These are phyloP conservation scores for Thelonectria blattea DNA, from an alignment of 2,329 filamentous ascomycete genomes.

Conservation along the genomic window DNA sequence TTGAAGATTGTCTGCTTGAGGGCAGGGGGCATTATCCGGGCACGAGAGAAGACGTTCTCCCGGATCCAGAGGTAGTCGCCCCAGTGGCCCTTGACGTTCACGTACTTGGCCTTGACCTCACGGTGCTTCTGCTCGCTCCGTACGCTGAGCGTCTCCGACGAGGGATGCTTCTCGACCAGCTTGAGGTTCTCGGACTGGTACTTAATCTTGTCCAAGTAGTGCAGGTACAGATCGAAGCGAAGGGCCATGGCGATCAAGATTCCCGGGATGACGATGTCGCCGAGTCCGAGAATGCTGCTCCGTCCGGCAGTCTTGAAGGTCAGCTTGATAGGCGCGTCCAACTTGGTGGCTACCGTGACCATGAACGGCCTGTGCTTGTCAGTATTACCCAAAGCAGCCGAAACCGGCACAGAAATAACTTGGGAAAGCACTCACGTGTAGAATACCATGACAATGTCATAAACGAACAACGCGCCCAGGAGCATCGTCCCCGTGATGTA, in stretches of 20 bases:
- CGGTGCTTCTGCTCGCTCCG: constrained; percentile 50
- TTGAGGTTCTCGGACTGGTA: constrained; percentile 46
- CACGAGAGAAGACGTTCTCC: constrained; percentile 32
- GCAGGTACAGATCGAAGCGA: constrained; percentile 87
- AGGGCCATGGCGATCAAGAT: constrained; percentile 88
- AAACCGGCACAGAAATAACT: no score
- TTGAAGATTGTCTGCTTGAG: constrained; percentile 63
- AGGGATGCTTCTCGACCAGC: constrained; percentile 42
- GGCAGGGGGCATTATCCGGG: constrained; percentile 37
- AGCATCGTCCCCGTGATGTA: constrained; percentile 83
- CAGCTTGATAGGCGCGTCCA: constrained; percentile 94
- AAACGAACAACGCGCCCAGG: constrained; percentile 82
- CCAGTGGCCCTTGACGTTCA: constrained; percentile 74
- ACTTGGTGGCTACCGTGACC: constrained; percentile 83
- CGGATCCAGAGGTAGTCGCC: constrained; percentile 82
- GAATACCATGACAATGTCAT: constrained; percentile 93
- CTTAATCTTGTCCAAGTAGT: constrained; percentile 74
- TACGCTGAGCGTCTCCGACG: constrained; percentile 44
- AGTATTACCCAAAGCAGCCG: constrained; percentile 26
- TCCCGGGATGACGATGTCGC: constrained; percentile 92
- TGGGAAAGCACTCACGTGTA: constrained; percentile 65
- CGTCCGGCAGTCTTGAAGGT: constrained; percentile 74
- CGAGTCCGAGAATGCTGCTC: constrained; percentile 83
- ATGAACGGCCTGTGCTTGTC: constrained; percentile 69
- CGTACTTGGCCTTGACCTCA: constrained; percentile 58